Conservation (phyloP, 2,329 filamentous ascomycete species). For the Aspergillus fumigatus region DNA sequence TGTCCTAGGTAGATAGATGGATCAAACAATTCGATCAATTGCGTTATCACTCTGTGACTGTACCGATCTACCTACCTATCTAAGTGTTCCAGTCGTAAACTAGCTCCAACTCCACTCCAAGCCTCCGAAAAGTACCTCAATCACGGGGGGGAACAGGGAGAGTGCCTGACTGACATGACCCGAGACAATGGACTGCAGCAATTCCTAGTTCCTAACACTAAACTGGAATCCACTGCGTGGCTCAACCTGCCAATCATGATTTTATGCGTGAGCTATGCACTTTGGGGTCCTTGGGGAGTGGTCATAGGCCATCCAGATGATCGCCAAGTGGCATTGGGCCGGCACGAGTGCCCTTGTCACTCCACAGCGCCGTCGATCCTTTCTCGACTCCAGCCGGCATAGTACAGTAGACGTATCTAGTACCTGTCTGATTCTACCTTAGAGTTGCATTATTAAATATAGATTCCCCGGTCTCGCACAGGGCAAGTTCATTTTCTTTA, state of each 20-base stretch:
- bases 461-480: background rate
- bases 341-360: background rate
- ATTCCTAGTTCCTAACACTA: constrained; percentile 14
- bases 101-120: constrained; percentile 6
- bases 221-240: constrained; percentile 9
- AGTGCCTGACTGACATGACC: constrained; percentile 18
- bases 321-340: background rate
- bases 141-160: background rate
- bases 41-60: background rate
- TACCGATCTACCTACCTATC: background rate
- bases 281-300: background rate
- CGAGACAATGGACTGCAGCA: constrained; percentile 17
- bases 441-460: background rate
- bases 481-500: background rate
- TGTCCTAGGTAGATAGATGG: no score
- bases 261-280: background rate
- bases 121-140: background rate
- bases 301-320: background rate
- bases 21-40: background rate
- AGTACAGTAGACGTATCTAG: background rate
- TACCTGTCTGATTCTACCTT: background rate
- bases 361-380: background rate
- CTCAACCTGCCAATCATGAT: background rate
- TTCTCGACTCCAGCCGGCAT: background rate
- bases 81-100: background rate